Base-by-base conservation (phyloP, 768 basidiomycete genomes). In the Leccinum broughii region DNA sequence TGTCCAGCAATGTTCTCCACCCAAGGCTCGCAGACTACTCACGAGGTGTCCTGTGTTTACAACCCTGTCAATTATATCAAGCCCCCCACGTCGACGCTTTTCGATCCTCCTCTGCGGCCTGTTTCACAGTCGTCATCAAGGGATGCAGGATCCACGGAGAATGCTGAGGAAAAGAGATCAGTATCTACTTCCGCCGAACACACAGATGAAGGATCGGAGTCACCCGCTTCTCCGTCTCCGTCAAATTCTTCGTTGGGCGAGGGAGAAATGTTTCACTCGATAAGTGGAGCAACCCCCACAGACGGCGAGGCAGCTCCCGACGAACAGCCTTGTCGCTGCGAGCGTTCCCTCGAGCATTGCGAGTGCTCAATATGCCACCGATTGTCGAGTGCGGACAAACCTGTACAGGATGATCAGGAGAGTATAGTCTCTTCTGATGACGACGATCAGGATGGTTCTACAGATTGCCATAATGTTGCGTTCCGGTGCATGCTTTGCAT, bases 401-500 rank as follows among this genome's bases (percentile, higher is more conserved):
- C 53, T 30, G 11, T 13, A 1, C 20, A 26, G 7, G 60, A 60
- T 9, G 60, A 62, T n/a, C 35, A 9, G 20, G 48, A 44, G 20
- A 50, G 30, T 41, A 22, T 46, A 39, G 30, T 58, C 39, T 44
- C 63, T 35, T 7, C 50, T 24, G 56, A 37, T 34, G 56, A 30
- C 35, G n/a, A 13, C 22, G 35, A 11, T 17, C 55, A 28, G 37
- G 56, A 54, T 52, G 32, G 41, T 20, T 39, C 55, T 17, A 14
- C 13, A 26, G 49, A 34, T 52, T n/a, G 15, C 37, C 35, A 20
- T 6, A 24, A 48, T 11, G 48, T 32, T 6, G 7, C 15, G 8
- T 62, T 61, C 24, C 59, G 44, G 5, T 71, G 70, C 49, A 56
- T 51, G 14, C 55, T 62, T 17, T 71, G 70, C 55, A 15, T 61